Base-by-base conservation (phyloP, 2,329 filamentous ascomycete species). In the Ascochyta rabiei region DNA sequence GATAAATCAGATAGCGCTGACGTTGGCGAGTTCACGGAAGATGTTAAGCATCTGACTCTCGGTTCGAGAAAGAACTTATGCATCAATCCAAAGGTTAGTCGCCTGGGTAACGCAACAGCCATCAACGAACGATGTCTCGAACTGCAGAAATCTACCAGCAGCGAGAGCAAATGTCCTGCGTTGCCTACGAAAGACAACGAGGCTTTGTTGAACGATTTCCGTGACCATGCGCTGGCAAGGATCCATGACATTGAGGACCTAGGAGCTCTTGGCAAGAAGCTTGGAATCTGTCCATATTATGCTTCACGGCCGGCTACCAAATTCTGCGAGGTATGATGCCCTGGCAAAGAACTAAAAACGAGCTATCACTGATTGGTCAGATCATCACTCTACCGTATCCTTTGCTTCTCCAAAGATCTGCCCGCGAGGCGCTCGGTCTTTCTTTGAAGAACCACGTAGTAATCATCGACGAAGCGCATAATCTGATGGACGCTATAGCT, bases 391-490 rank as follows among this genome's bases (percentile, higher is more conserved):
- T 99, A 16, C 95, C 95, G 0, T 99, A 99, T 70, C 93, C 93
- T 1, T 76, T 99, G 6, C 81, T 99, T 0, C 79, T 99, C 3
- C 95, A 98, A 68, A 90, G 88, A 66, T 90, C 87, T 4, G 93
- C 95, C 0, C 83, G 95, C 43, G 93, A 98, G 57, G 92, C 95
- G 0, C 81, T 99, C 0, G 89, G 89, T 0, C 86, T 99, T 38
- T 93, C 89, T 21, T 76, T 99, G 8, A 92, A 96, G 65, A 86
- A 87, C 5, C 95, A 96, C 68, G 82, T 99, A 0, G 87, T 99
- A n/a, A 89, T 99, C 23, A 90, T 99, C 42, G 95, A 99, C 64
- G 95, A 99, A 78, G 95, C 95, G 0, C 95, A 99, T 72, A 99
- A 99, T 69, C 84, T 99, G 47, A 96, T 97, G 89, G 93, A 97